Conservation (phyloP, 176 grass and related monocot genomes). For the Dendrocalamus sinicus region DNA sequence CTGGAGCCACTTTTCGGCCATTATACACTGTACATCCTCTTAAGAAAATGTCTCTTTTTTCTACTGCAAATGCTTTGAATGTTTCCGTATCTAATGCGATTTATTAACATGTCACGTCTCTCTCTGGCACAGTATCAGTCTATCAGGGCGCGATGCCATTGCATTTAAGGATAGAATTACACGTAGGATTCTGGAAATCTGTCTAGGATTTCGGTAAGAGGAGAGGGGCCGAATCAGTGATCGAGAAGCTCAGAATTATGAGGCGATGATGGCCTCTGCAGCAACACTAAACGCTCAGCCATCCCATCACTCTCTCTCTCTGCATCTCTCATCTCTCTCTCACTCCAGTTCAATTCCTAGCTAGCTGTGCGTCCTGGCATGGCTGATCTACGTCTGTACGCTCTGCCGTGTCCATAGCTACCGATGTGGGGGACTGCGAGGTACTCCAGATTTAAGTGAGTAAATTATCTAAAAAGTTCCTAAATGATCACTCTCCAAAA, state of each 20-base stretch:
- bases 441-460: conserved; percentile 4
- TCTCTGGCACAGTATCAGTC: neutral
- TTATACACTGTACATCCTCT: neutral
- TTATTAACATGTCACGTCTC: conserved; percentile 47
- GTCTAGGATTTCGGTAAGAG: conserved; percentile 38
- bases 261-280: conserved; percentile 47
- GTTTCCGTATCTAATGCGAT: conserved; percentile 10
- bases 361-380: conserved; percentile 25
- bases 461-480: neutral
- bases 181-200: conserved; percentile 63
- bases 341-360: neutral
- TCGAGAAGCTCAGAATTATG: conserved; percentile 34
- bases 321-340: neutral
- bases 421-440: neutral
- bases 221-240: too few species aligned
- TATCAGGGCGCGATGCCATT: neutral
- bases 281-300: conserved; percentile 29
- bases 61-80: conserved; percentile 18
- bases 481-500: neutral
- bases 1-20: neutral
- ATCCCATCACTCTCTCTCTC: neutral
- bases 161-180: conserved; percentile 61
- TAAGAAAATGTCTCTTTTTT: conserved; percentile 32
- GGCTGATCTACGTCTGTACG: conserved; percentile 18
- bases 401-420: conserved; percentile 10